Evolutionary conservation across 805 yeast genomes (phyloP).

Genomic region (Wickerhamiella alocasiicola): DNA sequence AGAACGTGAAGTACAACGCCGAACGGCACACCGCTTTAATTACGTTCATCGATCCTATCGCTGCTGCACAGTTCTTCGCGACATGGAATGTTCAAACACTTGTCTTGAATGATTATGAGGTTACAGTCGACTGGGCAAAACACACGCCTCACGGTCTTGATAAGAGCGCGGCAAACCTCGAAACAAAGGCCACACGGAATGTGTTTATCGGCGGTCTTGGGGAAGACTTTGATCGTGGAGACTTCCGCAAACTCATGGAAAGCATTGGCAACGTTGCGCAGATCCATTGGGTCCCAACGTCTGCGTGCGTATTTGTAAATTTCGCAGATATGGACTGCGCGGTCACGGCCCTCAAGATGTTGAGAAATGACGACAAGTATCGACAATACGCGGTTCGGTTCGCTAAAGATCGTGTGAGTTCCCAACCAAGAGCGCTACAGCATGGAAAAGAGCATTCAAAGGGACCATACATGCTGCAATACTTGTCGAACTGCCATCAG

Average conservation of each 20-base stretch:
- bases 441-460: background rate
- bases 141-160: slow-evolving; percentile 84
- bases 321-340: slow-evolving; percentile 87
- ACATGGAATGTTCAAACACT: slow-evolving; percentile 72
- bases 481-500: slow-evolving; percentile 2
- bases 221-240: slow-evolving; percentile 35
- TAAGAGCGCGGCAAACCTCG: slow-evolving; percentile 64
- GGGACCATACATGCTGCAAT: slow-evolving; percentile 11
- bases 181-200: slow-evolving; percentile 88
- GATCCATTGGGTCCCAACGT: slow-evolving; percentile 71
- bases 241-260: slow-evolving; percentile 59
- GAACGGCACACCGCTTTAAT: slow-evolving; percentile 90
- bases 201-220: slow-evolving; percentile 71
- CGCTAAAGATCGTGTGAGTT: slow-evolving; percentile 93
- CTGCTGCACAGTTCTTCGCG: slow-evolving; percentile 95
- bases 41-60: slow-evolving; percentile 90
- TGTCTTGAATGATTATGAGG: slow-evolving; percentile 20
- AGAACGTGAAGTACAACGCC: slow-evolving; percentile 62
- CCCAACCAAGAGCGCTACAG: slow-evolving; percentile 41
- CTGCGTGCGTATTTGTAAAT: slow-evolving; percentile 82
- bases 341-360: slow-evolving; percentile 82
- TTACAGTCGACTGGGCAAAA: slow-evolving; percentile 96
- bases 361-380: slow-evolving; percentile 54
- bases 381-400: slow-evolving; percentile 68
- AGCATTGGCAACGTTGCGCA: slow-evolving; percentile 93